phyloP scores from a whole-genome alignment of 805 yeast genomes.

The Myxozyma neglecta region DNA sequence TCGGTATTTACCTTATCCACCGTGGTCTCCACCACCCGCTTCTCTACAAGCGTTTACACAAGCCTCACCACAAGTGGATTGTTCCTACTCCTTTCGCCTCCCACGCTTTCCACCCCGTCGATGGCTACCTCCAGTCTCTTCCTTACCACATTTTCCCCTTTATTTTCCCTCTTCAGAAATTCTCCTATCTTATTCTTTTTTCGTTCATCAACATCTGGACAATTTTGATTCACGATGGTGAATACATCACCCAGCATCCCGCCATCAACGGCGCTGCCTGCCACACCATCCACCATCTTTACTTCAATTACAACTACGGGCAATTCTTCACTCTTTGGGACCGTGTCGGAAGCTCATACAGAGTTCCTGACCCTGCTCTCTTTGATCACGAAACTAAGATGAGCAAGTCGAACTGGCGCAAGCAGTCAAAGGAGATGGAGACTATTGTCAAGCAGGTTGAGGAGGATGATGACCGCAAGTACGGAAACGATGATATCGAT shows the following conservation, averaged over 20 bases:
- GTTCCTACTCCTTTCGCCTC: constrained; percentile 98
- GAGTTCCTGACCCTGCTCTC: constrained; percentile 85
- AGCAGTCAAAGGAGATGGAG: constrained; percentile 75
- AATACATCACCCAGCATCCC: constrained; percentile 89
- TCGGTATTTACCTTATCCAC: constrained; percentile 87
- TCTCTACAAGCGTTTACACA: constrained; percentile 83
- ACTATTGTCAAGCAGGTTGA: constrained; percentile 75
- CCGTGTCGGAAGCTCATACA: constrained; percentile 88
- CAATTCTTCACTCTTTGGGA: constrained; percentile 99
- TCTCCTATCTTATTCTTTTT: constrained; percentile 76
- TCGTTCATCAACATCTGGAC: constrained; percentile 97
- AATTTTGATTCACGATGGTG: constrained; percentile 98
- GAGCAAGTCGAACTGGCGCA: constrained; percentile 62
- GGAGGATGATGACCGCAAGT: constrained; percentile 49
- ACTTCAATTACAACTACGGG: constrained; percentile 97
- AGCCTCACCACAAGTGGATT: constrained; percentile 99
- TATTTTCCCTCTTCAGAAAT: constrained; percentile 87
- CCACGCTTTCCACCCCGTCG: constrained; percentile 98
- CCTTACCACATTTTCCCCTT: constrained; percentile 94
- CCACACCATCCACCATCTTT: constrained; percentile 94
- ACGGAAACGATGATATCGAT: constrained; percentile 6
- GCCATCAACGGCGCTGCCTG: constrained; percentile 97
- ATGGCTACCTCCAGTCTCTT: constrained; percentile 87
- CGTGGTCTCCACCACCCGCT: constrained; percentile 91
- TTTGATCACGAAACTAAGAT: constrained; percentile 64